Evolutionary conservation across 176 grass and related monocot genomes (phyloP), one percentile per base, ranked within the genome.

Genomic region (Dactylis glomerata): DNA sequence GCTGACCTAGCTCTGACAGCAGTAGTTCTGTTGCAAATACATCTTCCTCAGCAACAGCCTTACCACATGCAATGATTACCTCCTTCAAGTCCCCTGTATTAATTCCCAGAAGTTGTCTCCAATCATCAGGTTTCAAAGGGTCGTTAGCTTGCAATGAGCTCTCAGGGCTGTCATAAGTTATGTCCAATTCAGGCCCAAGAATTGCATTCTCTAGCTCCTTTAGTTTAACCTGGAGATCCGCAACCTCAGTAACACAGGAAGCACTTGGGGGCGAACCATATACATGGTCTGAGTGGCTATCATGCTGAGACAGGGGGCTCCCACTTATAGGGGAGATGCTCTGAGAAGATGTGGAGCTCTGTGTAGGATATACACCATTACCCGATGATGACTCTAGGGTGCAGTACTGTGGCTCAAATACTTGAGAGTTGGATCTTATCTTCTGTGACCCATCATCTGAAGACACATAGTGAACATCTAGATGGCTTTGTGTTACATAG

Each of bases 371-470:
- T 71, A 59, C 71, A 77, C 73, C 83, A 87, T 83, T 68, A 75
- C 81, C 79, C 10, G 83, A 69, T 46, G 92, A 97, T 50, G 95
- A 94, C 62, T 97, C 95, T 28, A 97, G 86, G 19, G 92, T 97
- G 87, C 87, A 92, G 84, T 90, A 94, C 19, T 75, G 77, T 61
- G 59, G 30, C 49, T 89, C 82, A 85, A 51, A 87, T 84, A 75
- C 33, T 66, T 63, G 85, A 81, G 69, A 38, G 19, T 80, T 83
- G 3, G 70, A 61, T 63, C 14, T 61, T 62, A 57, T 80, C 77
- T 67, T 84, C 19, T 84, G 85, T 57, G 85, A 77, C 20, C 85
- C 76, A 76, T 84, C 81, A 76, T 87, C 81, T 6, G 85, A 68
- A 73, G 89, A 87, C 28, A 34, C 45, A 4, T 51, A 81, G 44